Base-by-base conservation (phyloP, 768 basidiomycete species). In the Leccinum fibrillosum region DNA sequence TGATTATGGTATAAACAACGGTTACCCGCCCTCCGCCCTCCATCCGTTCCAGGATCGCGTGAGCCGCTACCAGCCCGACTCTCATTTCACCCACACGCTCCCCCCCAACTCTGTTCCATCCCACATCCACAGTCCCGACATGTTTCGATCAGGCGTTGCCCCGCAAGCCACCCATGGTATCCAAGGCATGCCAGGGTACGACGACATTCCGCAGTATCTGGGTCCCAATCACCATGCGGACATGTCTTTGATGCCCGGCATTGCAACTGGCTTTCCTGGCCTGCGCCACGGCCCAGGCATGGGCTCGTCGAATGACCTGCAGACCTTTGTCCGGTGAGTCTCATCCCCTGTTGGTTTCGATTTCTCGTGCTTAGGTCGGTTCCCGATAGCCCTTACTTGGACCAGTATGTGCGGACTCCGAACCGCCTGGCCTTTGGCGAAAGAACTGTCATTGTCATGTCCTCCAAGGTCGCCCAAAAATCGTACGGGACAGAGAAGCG, bases 391-490 rank as follows among this genome's bases (percentile, higher is more conserved):
- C 91, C 91, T 11, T 91, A 85, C 73, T 77, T 94, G 62, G 90
- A 92, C 60, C 88, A 90, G 65, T 98, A 94, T 70, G 83, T 94
- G 52, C 82, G 86, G 34, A 84, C 94, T 21, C 80, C 85, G 39
- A 96, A 96, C 70, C 83, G 94, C 30, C 82, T 97, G 49, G 90
- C 89, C 1, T 89, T 89, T 65, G 96, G 96, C 52, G 96, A 98
- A 72, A 86, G 94, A 50, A 93, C 94, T 4, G 85, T 98, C 59
- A 90, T 98, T 60, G 90, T 98, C 66, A 94, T 97, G 91, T 95
- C 93, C n/a, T 93, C 90, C 70, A 94, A 90, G 69, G 94, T 98
- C 30, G 96, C 93, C 3, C 96, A 98, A 78, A 96, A 98, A 70
- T 94, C 92, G 9, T 98, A 98, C 70, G 95, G 94, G 37, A 94